These are phyloP conservation scores for Psilocybe mexicana DNA, from an alignment of 1,284 basidiomycete species.

Conservation along the genomic window DNA sequence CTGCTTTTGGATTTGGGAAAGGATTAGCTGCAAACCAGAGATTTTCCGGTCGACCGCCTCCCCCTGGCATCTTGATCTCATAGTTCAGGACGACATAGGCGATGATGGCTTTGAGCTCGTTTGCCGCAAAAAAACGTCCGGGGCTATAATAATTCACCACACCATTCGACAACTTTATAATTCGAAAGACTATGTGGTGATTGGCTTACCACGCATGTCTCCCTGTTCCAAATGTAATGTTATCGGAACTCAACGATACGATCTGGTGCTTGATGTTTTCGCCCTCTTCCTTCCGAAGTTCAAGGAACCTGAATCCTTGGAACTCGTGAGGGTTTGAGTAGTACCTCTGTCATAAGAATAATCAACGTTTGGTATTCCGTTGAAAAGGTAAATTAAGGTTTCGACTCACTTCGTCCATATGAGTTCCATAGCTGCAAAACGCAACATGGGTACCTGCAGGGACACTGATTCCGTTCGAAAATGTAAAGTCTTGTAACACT, in stretches of 20 bases:
- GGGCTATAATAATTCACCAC: background rate
- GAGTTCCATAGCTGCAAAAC: constrained; percentile 15
- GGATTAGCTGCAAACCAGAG: constrained; percentile 18
- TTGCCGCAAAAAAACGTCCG: constrained; percentile 45
- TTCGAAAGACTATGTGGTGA: background rate
- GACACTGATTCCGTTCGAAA: constrained; percentile 30
- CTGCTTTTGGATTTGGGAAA: constrained; percentile 26
- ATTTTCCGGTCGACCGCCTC: constrained; percentile 21
- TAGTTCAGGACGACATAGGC: constrained; percentile 45
- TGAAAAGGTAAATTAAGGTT: too few species aligned
- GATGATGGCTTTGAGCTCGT: constrained; percentile 46
- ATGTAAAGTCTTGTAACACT: constrained; percentile 26
- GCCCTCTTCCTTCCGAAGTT: constrained; percentile 30
- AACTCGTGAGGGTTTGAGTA: constrained; percentile 27
- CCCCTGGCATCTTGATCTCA: constrained; percentile 41
- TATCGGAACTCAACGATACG: constrained; percentile 36
- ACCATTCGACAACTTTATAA: background rate
- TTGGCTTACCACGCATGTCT: constrained; percentile 36
- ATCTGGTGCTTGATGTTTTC: constrained; percentile 33
- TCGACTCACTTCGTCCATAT: constrained; percentile 8
- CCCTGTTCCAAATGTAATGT: constrained; percentile 43
- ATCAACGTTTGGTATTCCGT: background rate
- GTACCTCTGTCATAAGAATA: constrained; percentile 10
- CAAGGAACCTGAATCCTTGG: constrained; percentile 37
- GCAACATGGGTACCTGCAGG: constrained; percentile 27